Base-by-base conservation (phyloP, 2,329 filamentous ascomycete species). In the Trichoderma hamatum region DNA sequence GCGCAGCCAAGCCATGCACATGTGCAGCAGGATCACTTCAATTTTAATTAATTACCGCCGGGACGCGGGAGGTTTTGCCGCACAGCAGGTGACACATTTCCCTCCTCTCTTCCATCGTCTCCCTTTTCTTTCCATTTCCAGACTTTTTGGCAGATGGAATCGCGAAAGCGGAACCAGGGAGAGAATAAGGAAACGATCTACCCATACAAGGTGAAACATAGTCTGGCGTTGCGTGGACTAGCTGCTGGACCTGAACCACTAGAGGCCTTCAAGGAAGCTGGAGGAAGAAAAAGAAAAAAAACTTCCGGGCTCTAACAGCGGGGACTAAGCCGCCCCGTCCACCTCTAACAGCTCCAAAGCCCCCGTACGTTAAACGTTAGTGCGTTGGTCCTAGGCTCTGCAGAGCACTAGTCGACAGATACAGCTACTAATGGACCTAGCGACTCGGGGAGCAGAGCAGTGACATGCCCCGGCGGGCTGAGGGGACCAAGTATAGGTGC, bases 401-500 rank as follows among this genome's bases (percentile, higher is more conserved):
- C 30, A 43, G 60, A 51, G 60, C 46, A 10, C 46, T 51, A 34
- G 28, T 64, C 61, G 49, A 49, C 34, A 52, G 34, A 16, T 39
- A 11, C 13, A 26, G 28, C 32, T 55, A 39, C 26, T 52, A n/a
- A 16, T 21, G 28, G 32, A 13, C 28, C 46, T 30, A 28, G 14
- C 21, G 26, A 43, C 13, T 21, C 39, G 43, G 60, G 26, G 30
- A 52, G 60, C 13, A 54, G 30, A 26, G 62, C 63, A 66, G 63
- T 66, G 63, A 66, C 63, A 66, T 66, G 51, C 62, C 32, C 51
- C 7, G n/a, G 62, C 28, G 51, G 49, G 32, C 43, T 54, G 61
- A 64, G 51, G 30, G 46, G 60, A 19, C 60, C 46, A 32, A 21
- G 19, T 24, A 36, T 19, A 34, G 43, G 43, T 21, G 62, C 51